Percentiles rank a stretch among this genome's conserved stretches.
These are phyloP conservation scores for Penicilliopsis zonata DNA, from an alignment of 495 filamentous ascomycete species.

Conservation along the genomic window DNA sequence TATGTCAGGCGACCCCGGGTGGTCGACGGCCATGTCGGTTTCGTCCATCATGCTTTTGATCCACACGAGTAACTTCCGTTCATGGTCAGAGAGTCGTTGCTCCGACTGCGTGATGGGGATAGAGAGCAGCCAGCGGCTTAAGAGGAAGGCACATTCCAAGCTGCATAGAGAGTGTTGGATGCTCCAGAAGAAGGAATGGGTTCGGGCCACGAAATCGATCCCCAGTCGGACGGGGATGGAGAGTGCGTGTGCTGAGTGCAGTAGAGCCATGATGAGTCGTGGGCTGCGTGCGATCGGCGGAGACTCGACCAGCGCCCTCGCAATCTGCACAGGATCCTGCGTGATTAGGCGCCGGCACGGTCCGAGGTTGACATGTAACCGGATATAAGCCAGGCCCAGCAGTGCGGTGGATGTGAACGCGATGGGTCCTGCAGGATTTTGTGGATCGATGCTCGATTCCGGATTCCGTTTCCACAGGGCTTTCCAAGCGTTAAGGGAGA, in stretches of 20 bases:
- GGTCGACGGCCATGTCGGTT: constrained; percentile 55
- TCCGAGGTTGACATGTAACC: constrained; percentile 35
- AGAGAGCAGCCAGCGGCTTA: constrained; percentile 40
- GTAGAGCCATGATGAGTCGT: constrained; percentile 35
- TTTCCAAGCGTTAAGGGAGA: constrained; percentile 39
- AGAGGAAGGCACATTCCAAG: constrained; percentile 40
- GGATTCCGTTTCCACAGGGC: constrained; percentile 38
- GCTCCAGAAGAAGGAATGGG: constrained; percentile 43
- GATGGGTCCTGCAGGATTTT: constrained; percentile 39
- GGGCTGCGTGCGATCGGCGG: constrained; percentile 33
- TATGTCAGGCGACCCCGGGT: constrained; percentile 27
- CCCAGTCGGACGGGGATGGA: constrained; percentile 42
- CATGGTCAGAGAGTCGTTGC: constrained; percentile 39
- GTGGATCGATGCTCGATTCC: constrained; percentile 41
- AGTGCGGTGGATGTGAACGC: constrained; percentile 44
- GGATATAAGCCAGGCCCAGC: constrained; percentile 41
- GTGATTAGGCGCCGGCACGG: constrained; percentile 34
- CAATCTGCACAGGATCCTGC: constrained; percentile 34
- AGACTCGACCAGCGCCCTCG: constrained; percentile 24
- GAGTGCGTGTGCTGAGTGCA: constrained; percentile 41
- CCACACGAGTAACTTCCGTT: constrained; percentile 51
- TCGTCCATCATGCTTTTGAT: constrained; percentile 66
- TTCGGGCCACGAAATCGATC: constrained; percentile 38
- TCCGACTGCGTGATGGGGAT: constrained; percentile 34
- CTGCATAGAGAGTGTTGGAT: constrained; percentile 45